Evolutionary conservation across 495 filamentous ascomycete species (phyloP).

Genomic region (Annulohypoxylon bovei): DNA sequence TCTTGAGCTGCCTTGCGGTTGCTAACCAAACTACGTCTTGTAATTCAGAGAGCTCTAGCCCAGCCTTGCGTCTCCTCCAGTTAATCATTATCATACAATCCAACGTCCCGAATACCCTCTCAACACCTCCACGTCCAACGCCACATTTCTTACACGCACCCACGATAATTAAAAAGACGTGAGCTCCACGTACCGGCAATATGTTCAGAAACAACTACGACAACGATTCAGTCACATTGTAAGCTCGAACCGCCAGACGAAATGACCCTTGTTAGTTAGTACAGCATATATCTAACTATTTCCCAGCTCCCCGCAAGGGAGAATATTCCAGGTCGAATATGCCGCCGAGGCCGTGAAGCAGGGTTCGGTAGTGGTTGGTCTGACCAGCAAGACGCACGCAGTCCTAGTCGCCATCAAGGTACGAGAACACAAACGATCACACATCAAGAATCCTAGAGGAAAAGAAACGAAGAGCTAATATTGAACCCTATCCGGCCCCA

Average conservation of each 20-base stretch:
- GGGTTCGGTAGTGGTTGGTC: slow-evolving; percentile 95
- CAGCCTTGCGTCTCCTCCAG: slow-evolving; percentile 40
- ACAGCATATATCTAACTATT: slow-evolving; percentile 25
- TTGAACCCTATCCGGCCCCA: background rate
- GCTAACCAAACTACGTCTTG: slow-evolving; percentile 22
- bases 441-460: background rate
- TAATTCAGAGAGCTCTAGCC: slow-evolving; percentile 27
- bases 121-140: slow-evolving; percentile 26
- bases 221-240: slow-evolving; percentile 99
- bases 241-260: slow-evolving; percentile 50
- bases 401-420: slow-evolving; percentile 98
- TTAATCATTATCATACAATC: slow-evolving; percentile 11
- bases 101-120: slow-evolving; percentile 43
- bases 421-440: slow-evolving; percentile 37
- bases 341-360: slow-evolving; percentile 98
- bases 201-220: slow-evolving; percentile 99
- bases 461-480: background rate
- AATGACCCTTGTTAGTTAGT: slow-evolving; percentile 33
- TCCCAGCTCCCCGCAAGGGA: slow-evolving; percentile 92
- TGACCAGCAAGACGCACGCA: slow-evolving; percentile 97
- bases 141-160: slow-evolving; percentile 22
- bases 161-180: background rate
- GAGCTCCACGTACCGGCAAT: slow-evolving; percentile 47
- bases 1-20: slow-evolving; percentile 49
- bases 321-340: slow-evolving; percentile 99